A percentile compares a stretch with the other conserved stretches of the same genome.
Conservation (phyloP, 192 early-diverging fungal species). For the Coemansia sp. region DNA sequence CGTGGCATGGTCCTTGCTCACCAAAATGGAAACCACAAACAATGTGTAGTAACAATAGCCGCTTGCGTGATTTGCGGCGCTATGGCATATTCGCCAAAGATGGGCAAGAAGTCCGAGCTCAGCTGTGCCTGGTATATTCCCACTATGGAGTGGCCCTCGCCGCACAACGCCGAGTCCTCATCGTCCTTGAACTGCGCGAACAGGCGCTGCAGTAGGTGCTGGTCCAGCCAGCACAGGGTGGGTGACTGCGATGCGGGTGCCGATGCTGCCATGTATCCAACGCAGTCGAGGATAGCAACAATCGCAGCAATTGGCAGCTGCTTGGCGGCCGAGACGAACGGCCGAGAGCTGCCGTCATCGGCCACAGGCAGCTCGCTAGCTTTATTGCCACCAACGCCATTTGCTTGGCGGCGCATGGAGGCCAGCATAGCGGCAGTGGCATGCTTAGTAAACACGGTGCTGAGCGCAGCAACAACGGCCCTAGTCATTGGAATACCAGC, state of each 20-base stretch:
- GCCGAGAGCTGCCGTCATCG: constrained; percentile 1
- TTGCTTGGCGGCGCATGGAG: background rate
- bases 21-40: constrained; percentile 30
- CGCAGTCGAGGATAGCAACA: constrained; percentile 16
- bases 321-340: constrained; percentile 11
- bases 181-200: constrained; percentile 72
- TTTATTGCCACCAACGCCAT: background rate
- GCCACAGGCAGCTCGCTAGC: background rate
- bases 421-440: background rate
- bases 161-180: constrained; percentile 88
- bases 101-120: constrained; percentile 85
- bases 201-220: constrained; percentile 74
- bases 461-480: constrained; percentile 20
- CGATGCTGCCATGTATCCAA: constrained; percentile 85
- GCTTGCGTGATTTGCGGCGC: constrained; percentile 12
- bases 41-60: constrained; percentile 23
- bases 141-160: constrained; percentile 64
- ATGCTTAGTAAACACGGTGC: constrained; percentile 35
- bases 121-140: constrained; percentile 96
- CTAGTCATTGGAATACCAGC: background rate
- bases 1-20: constrained; percentile 10
- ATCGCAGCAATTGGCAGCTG: constrained; percentile 21
- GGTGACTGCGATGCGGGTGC: constrained; percentile 56
- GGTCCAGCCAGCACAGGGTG: constrained; percentile 75
- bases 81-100: constrained; percentile 10